Percentiles rank a stretch among this genome's conserved stretches.
Evolutionary conservation across 1,284 basidiomycete genomes (phyloP).

Genomic region (Cryptococcus sp.): DNA sequence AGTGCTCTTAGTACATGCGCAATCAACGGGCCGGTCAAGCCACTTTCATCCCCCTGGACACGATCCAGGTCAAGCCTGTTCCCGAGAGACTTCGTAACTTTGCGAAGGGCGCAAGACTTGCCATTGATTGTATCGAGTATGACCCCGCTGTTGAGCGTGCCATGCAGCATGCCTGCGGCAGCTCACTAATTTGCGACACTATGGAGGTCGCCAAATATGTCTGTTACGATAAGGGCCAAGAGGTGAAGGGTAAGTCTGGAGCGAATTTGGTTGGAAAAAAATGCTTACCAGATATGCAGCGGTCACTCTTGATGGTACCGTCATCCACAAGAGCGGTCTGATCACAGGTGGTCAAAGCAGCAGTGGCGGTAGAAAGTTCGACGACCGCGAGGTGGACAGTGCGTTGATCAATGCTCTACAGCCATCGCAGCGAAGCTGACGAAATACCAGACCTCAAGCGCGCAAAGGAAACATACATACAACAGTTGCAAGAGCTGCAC

Average conservation of each 20-base stretch:
- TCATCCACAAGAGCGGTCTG: conserved; percentile 95
- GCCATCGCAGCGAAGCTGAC: conserved; percentile 2
- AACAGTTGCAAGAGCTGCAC: conserved; percentile 77
- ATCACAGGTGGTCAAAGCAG: conserved; percentile 93
- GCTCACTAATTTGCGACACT: conserved; percentile 90
- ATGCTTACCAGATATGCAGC: conserved; percentile 58
- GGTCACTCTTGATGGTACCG: conserved; percentile 92
- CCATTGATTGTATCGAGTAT: conserved; percentile 90
- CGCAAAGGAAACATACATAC: conserved; percentile 70
- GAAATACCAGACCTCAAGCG: conserved; percentile 64
- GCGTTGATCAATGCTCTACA: conserved; percentile 17
- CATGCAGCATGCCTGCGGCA: conserved; percentile 95
- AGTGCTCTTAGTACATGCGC: conserved; percentile 74
- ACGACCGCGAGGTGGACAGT: conserved; percentile 90
- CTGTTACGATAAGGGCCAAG: conserved; percentile 90
- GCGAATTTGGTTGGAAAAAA: background rate
- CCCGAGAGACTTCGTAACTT: conserved; percentile 94
- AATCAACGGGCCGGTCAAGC: conserved; percentile 92
- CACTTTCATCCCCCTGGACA: conserved; percentile 96
- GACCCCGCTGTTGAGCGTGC: conserved; percentile 85
- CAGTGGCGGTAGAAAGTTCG: conserved; percentile 77
- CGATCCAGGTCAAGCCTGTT: conserved; percentile 88
- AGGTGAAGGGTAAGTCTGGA: conserved; percentile 78
- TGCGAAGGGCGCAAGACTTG: conserved; percentile 85
- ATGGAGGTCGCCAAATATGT: conserved; percentile 89